Conservation (phyloP, 495 filamentous ascomycete species). For the Hypoxylon rickii region DNA sequence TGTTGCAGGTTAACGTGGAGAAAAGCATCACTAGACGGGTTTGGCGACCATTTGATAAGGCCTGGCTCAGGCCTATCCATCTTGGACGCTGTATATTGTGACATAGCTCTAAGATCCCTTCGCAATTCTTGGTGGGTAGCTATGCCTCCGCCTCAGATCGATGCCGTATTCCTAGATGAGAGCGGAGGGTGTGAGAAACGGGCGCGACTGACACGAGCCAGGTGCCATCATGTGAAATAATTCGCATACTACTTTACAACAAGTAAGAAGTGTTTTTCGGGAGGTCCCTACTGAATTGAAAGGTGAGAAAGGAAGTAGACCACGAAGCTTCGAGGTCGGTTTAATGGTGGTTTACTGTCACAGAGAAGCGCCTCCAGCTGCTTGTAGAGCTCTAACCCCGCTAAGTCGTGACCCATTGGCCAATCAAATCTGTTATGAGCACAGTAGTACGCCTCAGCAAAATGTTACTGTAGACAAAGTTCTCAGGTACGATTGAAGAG, state of each 20-base stretch:
- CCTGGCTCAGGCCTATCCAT: conserved; percentile 60
- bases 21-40: conserved; percentile 68
- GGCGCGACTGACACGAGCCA: conserved; percentile 2
- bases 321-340: too few species aligned
- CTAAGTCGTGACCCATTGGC: conserved; percentile 21
- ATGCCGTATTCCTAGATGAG: too few species aligned
- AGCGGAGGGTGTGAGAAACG: conserved; percentile 2
- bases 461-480: too few species aligned
- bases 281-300: neutral
- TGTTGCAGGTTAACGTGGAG: conserved; percentile 82
- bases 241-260: conserved; percentile 3
- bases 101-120: conserved; percentile 14
- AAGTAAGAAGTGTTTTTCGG: too few species aligned
- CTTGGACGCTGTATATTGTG: conserved; percentile 35
- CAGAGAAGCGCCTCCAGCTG: neutral
- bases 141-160: too few species aligned
- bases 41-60: conserved; percentile 86
- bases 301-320: too few species aligned
- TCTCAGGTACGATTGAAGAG: too few species aligned
- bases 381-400: conserved; percentile 19
- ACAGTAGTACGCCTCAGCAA: too few species aligned
- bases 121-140: neutral
- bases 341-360: too few species aligned
- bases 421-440: too few species aligned
- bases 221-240: conserved; percentile 12